Evolutionary conservation across 768 basidiomycete species (phyloP).

Genomic region (Suillus spraguei): DNA sequence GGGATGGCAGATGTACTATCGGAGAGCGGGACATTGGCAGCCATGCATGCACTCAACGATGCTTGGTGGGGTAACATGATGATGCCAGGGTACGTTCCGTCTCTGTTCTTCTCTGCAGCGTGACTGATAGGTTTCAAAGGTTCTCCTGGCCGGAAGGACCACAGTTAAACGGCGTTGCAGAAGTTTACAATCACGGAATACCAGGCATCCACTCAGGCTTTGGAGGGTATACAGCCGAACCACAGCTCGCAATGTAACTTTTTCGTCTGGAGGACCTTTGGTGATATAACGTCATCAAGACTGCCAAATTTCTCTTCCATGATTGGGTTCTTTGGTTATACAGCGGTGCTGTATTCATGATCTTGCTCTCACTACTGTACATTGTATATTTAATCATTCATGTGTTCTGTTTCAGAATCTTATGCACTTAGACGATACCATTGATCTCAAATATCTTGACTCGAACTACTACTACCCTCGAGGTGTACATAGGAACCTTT

Average conservation of each 20-base stretch:
- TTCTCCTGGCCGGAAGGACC: conserved; percentile 37
- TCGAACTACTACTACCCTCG: neutral
- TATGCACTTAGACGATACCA: neutral
- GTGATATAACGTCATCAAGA: neutral
- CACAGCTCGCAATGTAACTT: conserved; percentile 29
- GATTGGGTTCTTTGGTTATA: neutral
- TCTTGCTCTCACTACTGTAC: conserved; percentile 5
- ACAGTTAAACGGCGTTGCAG: conserved; percentile 23
- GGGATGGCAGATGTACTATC: conserved; percentile 27
- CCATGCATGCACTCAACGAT: conserved; percentile 74
- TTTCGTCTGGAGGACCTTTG: neutral
- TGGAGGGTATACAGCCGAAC: conserved; percentile 22
- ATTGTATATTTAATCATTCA: conserved; percentile 4
- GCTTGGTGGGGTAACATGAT: conserved; percentile 80
- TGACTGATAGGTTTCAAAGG: conserved; percentile 15
- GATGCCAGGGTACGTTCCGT: conserved; percentile 70
- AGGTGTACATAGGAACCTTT: neutral
- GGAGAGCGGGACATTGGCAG: conserved; percentile 63
- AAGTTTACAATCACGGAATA: conserved; percentile 19
- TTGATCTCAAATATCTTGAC: neutral
- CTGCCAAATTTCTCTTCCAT: neutral
- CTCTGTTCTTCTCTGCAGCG: neutral
- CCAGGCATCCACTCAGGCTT: conserved; percentile 23
- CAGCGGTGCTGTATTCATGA: neutral
- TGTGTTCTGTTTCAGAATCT: neutral